Conservation (phyloP, 192 early-diverging fungal species). For the Coemansia asiatica region DNA sequence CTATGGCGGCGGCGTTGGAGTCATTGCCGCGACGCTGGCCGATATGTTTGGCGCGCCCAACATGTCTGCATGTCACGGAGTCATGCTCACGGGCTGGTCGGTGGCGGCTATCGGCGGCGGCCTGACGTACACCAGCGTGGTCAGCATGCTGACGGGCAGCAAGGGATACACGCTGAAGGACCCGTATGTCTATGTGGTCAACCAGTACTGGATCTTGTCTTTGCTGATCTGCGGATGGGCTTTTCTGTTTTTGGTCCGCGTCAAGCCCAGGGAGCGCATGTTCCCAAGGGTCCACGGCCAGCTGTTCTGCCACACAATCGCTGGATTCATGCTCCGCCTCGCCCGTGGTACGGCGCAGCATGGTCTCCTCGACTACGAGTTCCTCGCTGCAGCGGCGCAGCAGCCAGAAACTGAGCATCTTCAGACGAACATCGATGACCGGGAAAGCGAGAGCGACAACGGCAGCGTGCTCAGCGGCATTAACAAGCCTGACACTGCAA, state of each 20-base stretch:
- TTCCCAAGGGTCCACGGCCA: conserved; percentile 66
- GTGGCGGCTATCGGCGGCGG: conserved; percentile 72
- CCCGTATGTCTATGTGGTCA: conserved; percentile 58
- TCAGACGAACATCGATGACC: not conserved
- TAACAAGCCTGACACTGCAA: not conserved
- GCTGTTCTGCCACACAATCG: conserved; percentile 57
- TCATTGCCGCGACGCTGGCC: conserved; percentile 72
- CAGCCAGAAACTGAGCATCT: too few relatives aligned
- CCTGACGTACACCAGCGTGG: conserved; percentile 65
- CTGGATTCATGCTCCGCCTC: conserved; percentile 57
- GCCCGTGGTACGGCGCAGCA: conserved; percentile 43
- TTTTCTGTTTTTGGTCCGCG: conserved; percentile 60
- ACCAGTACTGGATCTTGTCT: conserved; percentile 72
- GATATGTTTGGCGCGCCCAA: conserved; percentile 84
- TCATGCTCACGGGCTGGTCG: conserved; percentile 78
- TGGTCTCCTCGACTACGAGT: conserved; percentile 49
- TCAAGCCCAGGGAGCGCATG: conserved; percentile 64
- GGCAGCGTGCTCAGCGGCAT: conserved; percentile 7
- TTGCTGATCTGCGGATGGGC: conserved; percentile 62
- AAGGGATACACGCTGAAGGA: conserved; percentile 55
- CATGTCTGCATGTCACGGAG: conserved; percentile 70
- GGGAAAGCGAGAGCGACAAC: not conserved
- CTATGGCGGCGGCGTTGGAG: conserved; percentile 77
- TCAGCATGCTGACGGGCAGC: conserved; percentile 45
- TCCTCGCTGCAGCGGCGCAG: conserved; percentile 21